A percentile compares a stretch with the other conserved stretches of the same genome.
Evolutionary conservation across 768 basidiomycete species (phyloP).

Genomic region (Phanerochaete carnosa): DNA sequence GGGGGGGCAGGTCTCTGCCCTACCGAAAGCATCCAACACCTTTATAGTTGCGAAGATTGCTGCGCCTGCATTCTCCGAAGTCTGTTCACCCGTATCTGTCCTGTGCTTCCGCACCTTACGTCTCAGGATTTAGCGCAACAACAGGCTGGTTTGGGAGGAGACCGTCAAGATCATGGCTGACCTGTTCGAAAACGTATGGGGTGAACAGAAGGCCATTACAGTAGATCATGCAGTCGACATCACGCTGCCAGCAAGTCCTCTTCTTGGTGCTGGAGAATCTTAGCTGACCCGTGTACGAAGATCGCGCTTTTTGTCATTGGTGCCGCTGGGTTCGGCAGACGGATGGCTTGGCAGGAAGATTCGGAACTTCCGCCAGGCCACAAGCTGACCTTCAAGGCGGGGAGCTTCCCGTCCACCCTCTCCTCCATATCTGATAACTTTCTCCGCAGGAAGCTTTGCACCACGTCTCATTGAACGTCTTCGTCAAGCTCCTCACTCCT

Average conservation of each 20-base stretch:
- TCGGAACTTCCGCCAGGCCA: too few species aligned
- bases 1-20: not conserved
- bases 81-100: not conserved
- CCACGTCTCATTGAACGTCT: slow-evolving; percentile 24
- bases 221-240: slow-evolving; percentile 48
- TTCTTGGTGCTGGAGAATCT: not conserved
- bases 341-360: too few species aligned
- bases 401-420: too few species aligned
- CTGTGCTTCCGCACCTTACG: not conserved
- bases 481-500: slow-evolving; percentile 23
- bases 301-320: too few species aligned
- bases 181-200: slow-evolving; percentile 44
- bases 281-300: too few species aligned
- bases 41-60: slow-evolving; percentile 38
- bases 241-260: slow-evolving; percentile 44
- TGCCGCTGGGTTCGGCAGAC: too few species aligned
- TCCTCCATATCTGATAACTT: not conserved
- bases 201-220: slow-evolving; percentile 33
- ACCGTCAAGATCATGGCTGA: slow-evolving; percentile 29
- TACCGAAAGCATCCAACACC: not conserved
- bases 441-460: slow-evolving; percentile 22
- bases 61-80: slow-evolving; percentile 60
- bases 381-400: too few species aligned
- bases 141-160: slow-evolving; percentile 38
- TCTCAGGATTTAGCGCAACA: slow-evolving; percentile 33